A percentile compares a stretch with the other conserved stretches of the same genome.
Evolutionary conservation across 306 rosid genomes (phyloP).

Genomic region (Potentilla sterilis): DNA sequence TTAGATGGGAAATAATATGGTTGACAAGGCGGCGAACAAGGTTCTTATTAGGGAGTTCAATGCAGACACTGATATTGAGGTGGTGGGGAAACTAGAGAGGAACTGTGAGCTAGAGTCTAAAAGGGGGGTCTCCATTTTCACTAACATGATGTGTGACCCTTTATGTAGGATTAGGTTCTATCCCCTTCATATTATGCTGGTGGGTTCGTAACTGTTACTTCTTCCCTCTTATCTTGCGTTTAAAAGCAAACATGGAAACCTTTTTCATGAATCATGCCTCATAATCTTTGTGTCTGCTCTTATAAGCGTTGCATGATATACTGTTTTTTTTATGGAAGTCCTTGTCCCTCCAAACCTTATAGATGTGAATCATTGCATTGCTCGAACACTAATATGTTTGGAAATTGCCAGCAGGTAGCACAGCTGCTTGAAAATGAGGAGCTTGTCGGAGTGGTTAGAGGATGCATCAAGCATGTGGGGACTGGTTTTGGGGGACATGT

Average conservation of each 20-base stretch:
- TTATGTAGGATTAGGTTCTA: slow-evolving; percentile 72
- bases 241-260: slow-evolving; percentile 21
- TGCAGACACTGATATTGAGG: slow-evolving; percentile 56
- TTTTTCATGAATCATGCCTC: slow-evolving; percentile 9
- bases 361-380: not conserved
- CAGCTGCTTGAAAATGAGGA: slow-evolving; percentile 56
- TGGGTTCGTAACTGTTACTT: slow-evolving; percentile 31
- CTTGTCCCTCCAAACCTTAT: slow-evolving; percentile 18
- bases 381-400: slow-evolving; percentile 3
- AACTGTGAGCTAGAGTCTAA: slow-evolving; percentile 69
- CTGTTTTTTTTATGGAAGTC: slow-evolving; percentile 13
- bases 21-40: slow-evolving; percentile 37
- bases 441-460: slow-evolving; percentile 73
- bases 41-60: slow-evolving; percentile 62
- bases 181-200: slow-evolving; percentile 72
- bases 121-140: slow-evolving; percentile 62
- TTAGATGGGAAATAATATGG: slow-evolving; percentile 42
- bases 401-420: slow-evolving; percentile 50
- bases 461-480: slow-evolving; percentile 60
- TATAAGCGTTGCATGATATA: slow-evolving; percentile 6
- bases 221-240: slow-evolving; percentile 14
- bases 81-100: slow-evolving; percentile 79
- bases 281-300: slow-evolving; percentile 8
- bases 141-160: slow-evolving; percentile 64
- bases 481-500: slow-evolving; percentile 42